Base-by-base conservation (phyloP, 441 rosid species). In the Viola pubescens region DNA sequence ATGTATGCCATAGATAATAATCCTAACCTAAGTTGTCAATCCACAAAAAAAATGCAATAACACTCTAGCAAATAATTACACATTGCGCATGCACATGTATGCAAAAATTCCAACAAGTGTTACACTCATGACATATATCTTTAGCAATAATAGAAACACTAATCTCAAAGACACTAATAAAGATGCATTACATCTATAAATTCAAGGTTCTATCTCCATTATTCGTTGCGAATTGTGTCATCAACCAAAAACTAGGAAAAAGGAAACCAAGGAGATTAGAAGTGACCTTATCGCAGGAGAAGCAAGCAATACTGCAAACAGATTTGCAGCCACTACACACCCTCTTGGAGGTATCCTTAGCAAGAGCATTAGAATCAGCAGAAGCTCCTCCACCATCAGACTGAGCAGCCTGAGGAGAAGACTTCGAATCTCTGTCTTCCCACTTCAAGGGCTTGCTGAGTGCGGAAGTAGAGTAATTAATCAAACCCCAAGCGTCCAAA, bases 251-350 rank as follows among this genome's bases (percentile, higher is more conserved):
- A 16, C 19, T 16, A 16, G 19, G 19, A 48, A 37, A 44, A 7
- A 48, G 12, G 11, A 16, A 52, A 3, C 5, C 13, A 10, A 16
- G 16, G 39, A 37, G 37, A 50, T 12, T 9, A 50, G 50, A 8
- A 16, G 11, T 13, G 4, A 89, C 98, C 92, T 89, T 89, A 50
- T 92, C 98, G 58, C 76, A 84, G 56, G 81, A 79, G 64, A 89
- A 92, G 70, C 97, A 92, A 72, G 97, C 96, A 58, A 89, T 72
- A 60, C 80, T 84, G 77, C 98, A 89, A 56, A 82, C 63, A 11
- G 85, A 69, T 58, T 89, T 86, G 87, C 98, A 92, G 26, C 90
- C 88, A 61, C 78, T 77, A 65, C 98, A 89, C 57, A 81, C 59
- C 71, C 85, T 82, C 68, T 75, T 85, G 9, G 80, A 61, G 6